Percentiles rank a stretch among this genome's conserved stretches.
These are phyloP conservation scores for Podaxis mareebaensis DNA, from an alignment of 768 basidiomycete genomes.

Conservation along the genomic window DNA sequence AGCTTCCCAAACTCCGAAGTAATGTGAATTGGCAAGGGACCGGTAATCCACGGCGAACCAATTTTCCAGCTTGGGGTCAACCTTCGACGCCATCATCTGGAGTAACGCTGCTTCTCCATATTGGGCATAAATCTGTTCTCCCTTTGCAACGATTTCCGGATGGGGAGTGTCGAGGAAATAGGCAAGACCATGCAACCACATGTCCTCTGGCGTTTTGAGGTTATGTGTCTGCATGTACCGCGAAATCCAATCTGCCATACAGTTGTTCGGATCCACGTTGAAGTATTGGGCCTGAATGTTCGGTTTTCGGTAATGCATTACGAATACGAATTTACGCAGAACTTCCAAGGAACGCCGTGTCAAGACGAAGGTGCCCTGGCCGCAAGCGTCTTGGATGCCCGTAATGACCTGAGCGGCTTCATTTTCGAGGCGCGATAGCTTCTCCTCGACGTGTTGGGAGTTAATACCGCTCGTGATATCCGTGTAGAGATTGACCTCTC, in stretches of 20 bases:
- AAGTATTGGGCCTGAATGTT: slow-evolving; percentile 23
- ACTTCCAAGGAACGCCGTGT: slow-evolving; percentile 22
- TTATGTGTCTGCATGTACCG: slow-evolving; percentile 21
- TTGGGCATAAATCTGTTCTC: slow-evolving; percentile 13
- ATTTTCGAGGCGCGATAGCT: slow-evolving; percentile 26
- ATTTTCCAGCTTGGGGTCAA: slow-evolving; percentile 20
- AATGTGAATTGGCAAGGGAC: slow-evolving; percentile 18
- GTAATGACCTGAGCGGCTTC: slow-evolving; percentile 20
- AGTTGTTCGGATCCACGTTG: slow-evolving; percentile 22
- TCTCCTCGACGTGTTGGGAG: slow-evolving; percentile 27
- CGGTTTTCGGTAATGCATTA: slow-evolving; percentile 29
- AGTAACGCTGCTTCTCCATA: slow-evolving; percentile 1
- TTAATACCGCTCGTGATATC: slow-evolving; percentile 23
- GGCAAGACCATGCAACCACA: slow-evolving; percentile 26
- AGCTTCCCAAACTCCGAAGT: slow-evolving; percentile 28
- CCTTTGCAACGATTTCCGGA: slow-evolving; percentile 15
- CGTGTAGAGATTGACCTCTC: slow-evolving; percentile 24
- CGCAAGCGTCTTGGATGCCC: slow-evolving; percentile 14
- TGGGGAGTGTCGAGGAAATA: slow-evolving; percentile 30
- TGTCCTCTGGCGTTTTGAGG: slow-evolving; percentile 20
- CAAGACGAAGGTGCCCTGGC: slow-evolving; percentile 16
- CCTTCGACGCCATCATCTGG: slow-evolving; percentile 6
- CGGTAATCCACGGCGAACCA: slow-evolving; percentile 24
- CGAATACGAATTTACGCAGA: slow-evolving; percentile 30
- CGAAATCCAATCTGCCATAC: slow-evolving; percentile 20